Evolutionary conservation across 169 alveolate genomes (phyloP), one percentile per base, ranked within the genome.

Genomic region (Plasmodium blacklocki): DNA sequence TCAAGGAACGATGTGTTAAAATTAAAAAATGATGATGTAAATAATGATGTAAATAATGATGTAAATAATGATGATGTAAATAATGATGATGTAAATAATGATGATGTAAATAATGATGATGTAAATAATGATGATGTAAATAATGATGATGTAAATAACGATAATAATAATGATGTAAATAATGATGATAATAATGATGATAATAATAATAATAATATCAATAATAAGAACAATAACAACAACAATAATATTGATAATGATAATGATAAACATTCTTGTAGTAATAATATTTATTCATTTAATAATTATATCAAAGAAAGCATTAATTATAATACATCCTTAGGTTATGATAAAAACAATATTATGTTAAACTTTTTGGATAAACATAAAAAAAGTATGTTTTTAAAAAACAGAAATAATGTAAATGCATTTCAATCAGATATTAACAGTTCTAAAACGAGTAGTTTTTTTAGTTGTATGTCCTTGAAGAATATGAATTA

Each of bases 401-500:
- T 23, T 59, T 66, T 23, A 3, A 78, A 78, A 78, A 78, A 11
- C 9, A 15, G 50, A 66, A n/a, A 12, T 9, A 78, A 43, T 52
- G 58, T 58, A 18, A 78, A 66, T 50, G 26, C 18, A 1, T 49
- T 21, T 63, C 43, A 78, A 26, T 52, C 66, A 19, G 50, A 78
- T 49, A 15, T 66, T 23, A 70, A 78, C 54, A 63, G 67, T 62
- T 66, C 76, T 19, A 78, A 78, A 66, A 5, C 64, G 21, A 78
- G 68, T 29, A 78, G 76, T 50, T 64, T 78, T 50, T 78, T 64
- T 78, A 64, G 76, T 78, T 66, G 56, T 7, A 23, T 64, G 26
- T 78, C 67, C 39, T 78, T 78, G 39, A 73, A 78, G 67, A 78
- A 52, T 64, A 47, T 45, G 26, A 64, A 78, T 66, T 78, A 14